These are phyloP conservation scores for Chaetomiaceae sp. DNA, from an alignment of 2,329 filamentous ascomycete genomes.

Conservation along the genomic window DNA sequence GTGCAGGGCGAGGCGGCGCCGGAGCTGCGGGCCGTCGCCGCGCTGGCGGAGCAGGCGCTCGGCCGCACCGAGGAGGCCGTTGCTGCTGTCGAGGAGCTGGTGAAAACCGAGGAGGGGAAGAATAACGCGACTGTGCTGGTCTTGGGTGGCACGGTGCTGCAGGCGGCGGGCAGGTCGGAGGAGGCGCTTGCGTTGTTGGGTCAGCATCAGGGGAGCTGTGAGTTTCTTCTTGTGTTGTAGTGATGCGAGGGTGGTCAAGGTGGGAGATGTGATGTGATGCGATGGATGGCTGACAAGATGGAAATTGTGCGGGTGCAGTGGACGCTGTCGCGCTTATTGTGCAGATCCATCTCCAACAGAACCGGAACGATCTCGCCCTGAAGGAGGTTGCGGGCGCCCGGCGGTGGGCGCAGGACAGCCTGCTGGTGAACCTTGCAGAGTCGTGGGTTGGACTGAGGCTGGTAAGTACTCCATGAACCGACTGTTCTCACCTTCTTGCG, in stretches of 20 bases:
- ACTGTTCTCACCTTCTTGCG: not conserved
- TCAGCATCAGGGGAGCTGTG: constrained; percentile 82
- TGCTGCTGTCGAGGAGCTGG: constrained; percentile 59
- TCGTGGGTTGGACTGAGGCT: constrained; percentile 88
- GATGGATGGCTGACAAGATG: constrained; percentile 9
- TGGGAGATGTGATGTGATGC: not conserved
- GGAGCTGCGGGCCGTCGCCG: constrained; percentile 69
- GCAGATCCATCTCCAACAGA: constrained; percentile 88
- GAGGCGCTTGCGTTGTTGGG: constrained; percentile 74
- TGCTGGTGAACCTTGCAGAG: constrained; percentile 90
- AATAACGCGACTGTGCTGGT: constrained; percentile 81
- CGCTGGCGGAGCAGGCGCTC: constrained; percentile 61
- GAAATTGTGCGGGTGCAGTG: constrained; percentile 36
- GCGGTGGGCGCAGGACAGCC: constrained; percentile 90
- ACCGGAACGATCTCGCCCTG: constrained; percentile 80
- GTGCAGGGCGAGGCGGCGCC: constrained; percentile 58
- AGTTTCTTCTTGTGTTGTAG: constrained; percentile 30
- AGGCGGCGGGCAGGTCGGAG: constrained; percentile 73
- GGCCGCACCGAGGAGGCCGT: constrained; percentile 59
- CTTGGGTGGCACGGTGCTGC: constrained; percentile 72
- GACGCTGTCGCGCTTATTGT: constrained; percentile 79
- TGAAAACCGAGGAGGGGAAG: constrained; percentile 53
- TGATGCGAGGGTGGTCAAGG: too few relatives aligned
- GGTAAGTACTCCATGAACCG: constrained; percentile 45
- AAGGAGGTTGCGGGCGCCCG: constrained; percentile 85